Percentiles rank a stretch among this genome's conserved stretches.
These are phyloP conservation scores for Xylaria sp. DNA, from an alignment of 2,329 filamentous ascomycete genomes.

Conservation along the genomic window DNA sequence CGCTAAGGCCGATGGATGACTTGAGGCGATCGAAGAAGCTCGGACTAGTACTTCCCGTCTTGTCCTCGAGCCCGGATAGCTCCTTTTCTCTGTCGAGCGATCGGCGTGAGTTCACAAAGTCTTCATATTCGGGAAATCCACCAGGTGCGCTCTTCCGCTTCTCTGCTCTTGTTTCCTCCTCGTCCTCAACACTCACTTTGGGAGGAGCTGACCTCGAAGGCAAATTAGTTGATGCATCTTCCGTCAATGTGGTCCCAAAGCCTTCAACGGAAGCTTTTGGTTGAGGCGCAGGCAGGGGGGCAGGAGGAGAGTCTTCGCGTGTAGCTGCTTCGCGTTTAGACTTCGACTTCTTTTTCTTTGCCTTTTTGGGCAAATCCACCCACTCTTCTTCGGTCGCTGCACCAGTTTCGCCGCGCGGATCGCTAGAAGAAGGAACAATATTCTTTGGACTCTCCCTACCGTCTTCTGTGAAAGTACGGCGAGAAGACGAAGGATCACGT, in stretches of 20 bases:
- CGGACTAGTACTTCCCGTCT: slow-evolving; percentile 55
- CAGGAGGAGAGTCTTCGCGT: slow-evolving; percentile 44
- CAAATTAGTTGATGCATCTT: slow-evolving; percentile 41
- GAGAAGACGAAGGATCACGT: slow-evolving; percentile 47
- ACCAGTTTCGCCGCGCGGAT: slow-evolving; percentile 46
- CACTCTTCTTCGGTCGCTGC: slow-evolving; percentile 51
- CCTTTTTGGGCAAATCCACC: slow-evolving; percentile 50
- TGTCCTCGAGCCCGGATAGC: slow-evolving; percentile 46
- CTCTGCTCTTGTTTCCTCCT: slow-evolving; percentile 52
- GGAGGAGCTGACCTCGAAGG: slow-evolving; percentile 37
- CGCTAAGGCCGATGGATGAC: slow-evolving; percentile 53
- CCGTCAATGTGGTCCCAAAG: slow-evolving; percentile 49
- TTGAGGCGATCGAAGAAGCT: slow-evolving; percentile 64
- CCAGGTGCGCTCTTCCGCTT: slow-evolving; percentile 54
- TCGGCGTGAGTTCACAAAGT: slow-evolving; percentile 47
- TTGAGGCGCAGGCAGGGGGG: slow-evolving; percentile 49
- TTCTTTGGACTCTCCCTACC: slow-evolving; percentile 56
- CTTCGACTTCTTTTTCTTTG: slow-evolving; percentile 53
- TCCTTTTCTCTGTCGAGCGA: not conserved
- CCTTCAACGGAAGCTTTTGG: slow-evolving; percentile 54
- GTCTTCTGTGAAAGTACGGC: slow-evolving; percentile 49
- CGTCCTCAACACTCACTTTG: slow-evolving; percentile 38
- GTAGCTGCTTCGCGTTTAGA: slow-evolving; percentile 46
- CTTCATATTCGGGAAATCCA: slow-evolving; percentile 48
- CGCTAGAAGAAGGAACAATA: slow-evolving; percentile 51